Conservation (phyloP, 371 early-diverging fungal species). For the Zychaea mexicana region DNA sequence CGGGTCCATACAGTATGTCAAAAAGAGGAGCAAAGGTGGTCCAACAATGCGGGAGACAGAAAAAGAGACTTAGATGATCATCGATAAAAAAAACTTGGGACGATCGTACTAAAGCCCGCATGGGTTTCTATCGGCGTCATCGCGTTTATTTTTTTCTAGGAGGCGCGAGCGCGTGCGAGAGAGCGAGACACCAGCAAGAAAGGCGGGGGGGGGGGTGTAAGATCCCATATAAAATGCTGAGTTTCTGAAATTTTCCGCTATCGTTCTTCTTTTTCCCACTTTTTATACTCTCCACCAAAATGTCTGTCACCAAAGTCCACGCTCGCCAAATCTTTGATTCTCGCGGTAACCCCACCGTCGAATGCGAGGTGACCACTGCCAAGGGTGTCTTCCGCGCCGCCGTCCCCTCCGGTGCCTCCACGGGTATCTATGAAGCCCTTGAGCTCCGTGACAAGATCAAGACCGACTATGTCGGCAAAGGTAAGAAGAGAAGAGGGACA, state of each 20-base stretch:
- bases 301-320: conserved; percentile 78
- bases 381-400: conserved; percentile 93
- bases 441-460: conserved; percentile 95
- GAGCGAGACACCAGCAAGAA: too few species aligned
- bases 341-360: conserved; percentile 99
- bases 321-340: conserved; percentile 99
- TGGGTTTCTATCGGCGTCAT: conserved; percentile 2
- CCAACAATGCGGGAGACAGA: too few species aligned
- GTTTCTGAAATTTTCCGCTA: neutral
- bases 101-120: neutral
- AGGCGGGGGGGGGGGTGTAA: neutral
- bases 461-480: conserved; percentile 91
- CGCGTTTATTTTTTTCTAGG: too few species aligned
- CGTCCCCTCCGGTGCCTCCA: conserved; percentile 99
- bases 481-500: conserved; percentile 42
- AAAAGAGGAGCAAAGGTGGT: too few species aligned
- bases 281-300: neutral
- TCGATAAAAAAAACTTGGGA: neutral
- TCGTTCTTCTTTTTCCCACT: neutral
- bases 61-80: neutral
- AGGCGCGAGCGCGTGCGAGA: too few species aligned
- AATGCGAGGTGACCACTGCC: conserved; percentile 95
- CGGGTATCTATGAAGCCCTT: conserved; percentile 98
- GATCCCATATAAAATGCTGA: neutral
- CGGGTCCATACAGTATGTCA: too few species aligned